A percentile compares a stretch with the other conserved stretches of the same genome.
These are phyloP conservation scores for Acacia acuminata DNA, from an alignment of 306 rosid species.

Conservation along the genomic window DNA sequence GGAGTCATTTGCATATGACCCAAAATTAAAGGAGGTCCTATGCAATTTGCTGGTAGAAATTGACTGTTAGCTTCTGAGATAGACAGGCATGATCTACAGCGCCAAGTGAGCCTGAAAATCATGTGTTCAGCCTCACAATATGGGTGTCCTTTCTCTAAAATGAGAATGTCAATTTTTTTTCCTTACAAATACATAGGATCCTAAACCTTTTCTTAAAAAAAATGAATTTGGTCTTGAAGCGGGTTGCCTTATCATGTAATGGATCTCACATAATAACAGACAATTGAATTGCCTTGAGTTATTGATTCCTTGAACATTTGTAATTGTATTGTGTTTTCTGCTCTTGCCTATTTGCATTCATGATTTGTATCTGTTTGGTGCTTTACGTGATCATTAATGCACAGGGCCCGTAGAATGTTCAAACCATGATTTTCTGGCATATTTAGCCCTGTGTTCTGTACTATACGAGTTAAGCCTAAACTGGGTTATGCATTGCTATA, in stretches of 20 bases:
- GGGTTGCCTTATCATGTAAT: not conserved
- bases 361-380: conserved; percentile 21
- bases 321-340: not conserved
- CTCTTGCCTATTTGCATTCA: conserved; percentile 15
- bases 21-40: not conserved
- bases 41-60: not conserved
- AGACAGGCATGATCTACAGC: not conserved
- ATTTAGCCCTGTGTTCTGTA: not conserved
- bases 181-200: not conserved
- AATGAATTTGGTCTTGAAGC: not conserved
- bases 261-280: not conserved
- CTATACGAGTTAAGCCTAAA: not conserved
- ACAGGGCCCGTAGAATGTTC: not conserved
- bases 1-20: not conserved
- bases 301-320: conserved; percentile 2
- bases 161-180: not conserved
- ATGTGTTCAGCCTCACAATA: not conserved
- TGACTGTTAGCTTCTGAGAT: not conserved
- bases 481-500: not conserved
- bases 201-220: not conserved
- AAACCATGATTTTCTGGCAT: not conserved
- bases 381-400: not conserved
- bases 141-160: not conserved
- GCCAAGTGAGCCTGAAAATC: not conserved
- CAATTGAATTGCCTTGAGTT: conserved; percentile 16